These are phyloP conservation scores for Aspergillus panamensis DNA, from an alignment of 495 filamentous ascomycete species.

Conservation along the genomic window DNA sequence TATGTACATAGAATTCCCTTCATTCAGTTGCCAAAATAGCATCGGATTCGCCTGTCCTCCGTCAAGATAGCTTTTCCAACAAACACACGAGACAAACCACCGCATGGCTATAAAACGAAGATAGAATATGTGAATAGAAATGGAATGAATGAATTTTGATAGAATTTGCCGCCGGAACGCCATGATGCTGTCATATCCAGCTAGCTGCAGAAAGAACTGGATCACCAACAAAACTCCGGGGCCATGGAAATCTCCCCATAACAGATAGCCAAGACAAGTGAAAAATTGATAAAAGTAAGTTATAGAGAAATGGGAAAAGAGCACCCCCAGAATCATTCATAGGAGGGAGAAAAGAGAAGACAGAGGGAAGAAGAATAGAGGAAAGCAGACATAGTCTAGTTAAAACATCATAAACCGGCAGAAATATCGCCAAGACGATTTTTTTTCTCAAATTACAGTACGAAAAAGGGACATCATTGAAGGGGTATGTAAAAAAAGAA, in stretches of 20 bases:
- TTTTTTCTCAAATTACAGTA: conserved; percentile 26
- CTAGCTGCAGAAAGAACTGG: conserved; percentile 15
- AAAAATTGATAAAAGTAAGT: background rate
- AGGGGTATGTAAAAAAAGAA: background rate
- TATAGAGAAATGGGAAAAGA: background rate
- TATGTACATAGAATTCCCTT: conserved; percentile 1
- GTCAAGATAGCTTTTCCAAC: background rate
- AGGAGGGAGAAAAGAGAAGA: background rate
- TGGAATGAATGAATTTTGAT: conserved; percentile 5
- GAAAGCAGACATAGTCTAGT: conserved; percentile 18
- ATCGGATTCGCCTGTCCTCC: background rate
- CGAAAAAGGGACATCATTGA: conserved; percentile 2
- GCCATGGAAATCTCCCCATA: conserved; percentile 16
- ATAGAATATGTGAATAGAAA: conserved; percentile 7
- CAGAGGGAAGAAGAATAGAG: conserved; percentile 3
- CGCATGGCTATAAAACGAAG: background rate
- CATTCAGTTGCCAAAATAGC: conserved; percentile 1
- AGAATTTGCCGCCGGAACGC: conserved; percentile 22
- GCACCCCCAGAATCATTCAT: background rate
- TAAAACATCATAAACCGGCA: conserved; percentile 15
- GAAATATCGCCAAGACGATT: conserved; percentile 17
- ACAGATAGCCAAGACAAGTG: conserved; percentile 5
- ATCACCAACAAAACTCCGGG: conserved; percentile 20
- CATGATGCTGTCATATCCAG: conserved; percentile 20
- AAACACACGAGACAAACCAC: background rate